Evolutionary conservation across 371 early-diverging fungal genomes (phyloP).

Genomic region (Parasitella parasitica): DNA sequence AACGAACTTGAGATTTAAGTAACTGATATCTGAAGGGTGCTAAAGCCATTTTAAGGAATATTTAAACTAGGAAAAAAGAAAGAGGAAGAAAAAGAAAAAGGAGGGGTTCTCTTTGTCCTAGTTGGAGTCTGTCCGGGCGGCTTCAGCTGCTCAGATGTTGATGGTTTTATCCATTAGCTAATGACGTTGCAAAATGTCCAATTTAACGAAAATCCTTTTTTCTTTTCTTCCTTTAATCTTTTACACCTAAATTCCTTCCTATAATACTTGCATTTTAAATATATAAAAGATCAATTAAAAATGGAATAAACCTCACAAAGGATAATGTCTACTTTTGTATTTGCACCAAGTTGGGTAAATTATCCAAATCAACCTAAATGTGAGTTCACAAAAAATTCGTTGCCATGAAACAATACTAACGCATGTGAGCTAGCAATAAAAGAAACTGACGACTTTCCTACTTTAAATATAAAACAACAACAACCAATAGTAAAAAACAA

Average conservation of each 20-base stretch:
- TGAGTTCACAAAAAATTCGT: not conserved
- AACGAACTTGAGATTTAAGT: slow-evolving; percentile 14
- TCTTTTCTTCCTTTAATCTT: not conserved
- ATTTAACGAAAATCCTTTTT: not conserved
- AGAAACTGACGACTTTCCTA: slow-evolving; percentile 15
- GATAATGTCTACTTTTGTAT: slow-evolving; percentile 31
- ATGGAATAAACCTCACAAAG: not conserved
- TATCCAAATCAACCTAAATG: slow-evolving; percentile 26
- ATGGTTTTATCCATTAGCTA: not conserved
- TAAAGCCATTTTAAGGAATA: slow-evolving; percentile 12
- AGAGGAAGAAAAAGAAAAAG: not conserved
- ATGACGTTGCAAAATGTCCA: not conserved
- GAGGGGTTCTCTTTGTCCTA: not conserved
- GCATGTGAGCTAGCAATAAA: not conserved
- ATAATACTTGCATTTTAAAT: not conserved
- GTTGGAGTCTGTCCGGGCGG: not conserved
- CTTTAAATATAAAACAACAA: not conserved
- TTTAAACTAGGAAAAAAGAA: slow-evolving; percentile 8
- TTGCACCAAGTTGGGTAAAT: slow-evolving; percentile 24
- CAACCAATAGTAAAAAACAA: not conserved
- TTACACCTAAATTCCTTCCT: not conserved
- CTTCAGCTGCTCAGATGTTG: no score
- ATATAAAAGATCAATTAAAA: not conserved
- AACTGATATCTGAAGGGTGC: slow-evolving; percentile 16
- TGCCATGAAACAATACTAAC: not conserved